Conservation (phyloP, 306 rosid species). For the Malus sieversii region DNA sequence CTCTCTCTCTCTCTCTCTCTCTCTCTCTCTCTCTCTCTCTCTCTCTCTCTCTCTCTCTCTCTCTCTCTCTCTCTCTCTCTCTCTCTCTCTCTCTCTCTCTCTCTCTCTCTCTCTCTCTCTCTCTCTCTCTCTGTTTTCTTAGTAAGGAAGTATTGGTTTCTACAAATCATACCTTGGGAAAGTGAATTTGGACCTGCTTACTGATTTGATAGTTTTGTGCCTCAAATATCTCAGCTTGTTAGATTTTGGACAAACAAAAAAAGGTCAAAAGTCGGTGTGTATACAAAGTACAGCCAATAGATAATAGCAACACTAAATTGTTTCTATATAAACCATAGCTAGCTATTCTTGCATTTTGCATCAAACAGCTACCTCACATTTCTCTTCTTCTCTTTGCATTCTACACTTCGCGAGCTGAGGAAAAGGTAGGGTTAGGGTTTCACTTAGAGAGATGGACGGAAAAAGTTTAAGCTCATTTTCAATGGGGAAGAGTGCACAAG, state of each 20-base stretch:
- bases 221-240: background rate
- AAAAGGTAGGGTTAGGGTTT: background rate
- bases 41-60: no score
- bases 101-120: no score
- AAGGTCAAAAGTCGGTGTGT: background rate
- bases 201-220: background rate
- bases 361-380: background rate
- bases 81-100: no score
- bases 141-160: no score
- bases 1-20: no score
- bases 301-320: background rate
- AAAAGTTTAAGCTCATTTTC: constrained; percentile 21
- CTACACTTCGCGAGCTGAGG: background rate
- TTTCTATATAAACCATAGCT: background rate
- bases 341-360: background rate
- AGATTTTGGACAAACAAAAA: background rate
- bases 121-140: no score
- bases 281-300: background rate
- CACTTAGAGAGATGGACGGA: background rate
- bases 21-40: no score
- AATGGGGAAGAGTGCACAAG: constrained; percentile 30
- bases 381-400: background rate
- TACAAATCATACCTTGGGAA: background rate
- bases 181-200: background rate
- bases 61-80: no score